Percentiles rank a stretch among this genome's conserved stretches.
Conservation (phyloP, 306 rosid species). For the Vigna unguiculata region DNA sequence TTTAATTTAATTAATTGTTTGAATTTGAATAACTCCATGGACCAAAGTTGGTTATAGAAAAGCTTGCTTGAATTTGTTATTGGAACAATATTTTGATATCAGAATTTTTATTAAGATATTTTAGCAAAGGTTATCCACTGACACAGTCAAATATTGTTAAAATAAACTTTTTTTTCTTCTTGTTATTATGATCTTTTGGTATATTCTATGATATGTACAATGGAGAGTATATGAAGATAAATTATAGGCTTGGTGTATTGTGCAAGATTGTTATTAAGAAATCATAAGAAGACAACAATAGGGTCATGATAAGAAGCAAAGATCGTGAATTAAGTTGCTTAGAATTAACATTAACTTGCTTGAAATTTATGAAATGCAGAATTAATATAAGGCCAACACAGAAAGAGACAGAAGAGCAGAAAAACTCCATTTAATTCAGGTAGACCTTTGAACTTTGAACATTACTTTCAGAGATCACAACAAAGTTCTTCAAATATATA, state of each 20-base stretch:
- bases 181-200: slow-evolving; percentile 28
- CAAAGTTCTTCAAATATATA: slow-evolving; percentile 39
- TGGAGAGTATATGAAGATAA: slow-evolving; percentile 20
- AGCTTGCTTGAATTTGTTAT: too few species aligned
- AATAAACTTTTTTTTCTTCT: too few species aligned
- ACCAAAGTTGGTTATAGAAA: too few species aligned
- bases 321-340: slow-evolving; percentile 42
- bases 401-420: slow-evolving; percentile 44
- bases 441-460: slow-evolving; percentile 52
- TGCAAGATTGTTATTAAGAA: slow-evolving; percentile 23
- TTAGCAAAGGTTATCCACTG: too few species aligned
- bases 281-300: slow-evolving; percentile 46
- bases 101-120: too few species aligned
- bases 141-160: too few species aligned
- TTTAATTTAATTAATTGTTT: too few species aligned
- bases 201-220: slow-evolving; percentile 24
- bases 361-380: slow-evolving; percentile 25
- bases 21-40: too few species aligned
- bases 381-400: slow-evolving; percentile 42
- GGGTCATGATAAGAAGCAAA: slow-evolving; percentile 41
- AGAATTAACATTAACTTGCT: slow-evolving; percentile 29
- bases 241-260: slow-evolving; percentile 22
- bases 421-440: slow-evolving; percentile 8
- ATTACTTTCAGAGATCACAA: slow-evolving; percentile 43
- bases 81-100: too few species aligned